Evolutionary conservation across 2,329 filamentous ascomycete genomes (phyloP).

Genomic region (Stylonectria norvegica): DNA sequence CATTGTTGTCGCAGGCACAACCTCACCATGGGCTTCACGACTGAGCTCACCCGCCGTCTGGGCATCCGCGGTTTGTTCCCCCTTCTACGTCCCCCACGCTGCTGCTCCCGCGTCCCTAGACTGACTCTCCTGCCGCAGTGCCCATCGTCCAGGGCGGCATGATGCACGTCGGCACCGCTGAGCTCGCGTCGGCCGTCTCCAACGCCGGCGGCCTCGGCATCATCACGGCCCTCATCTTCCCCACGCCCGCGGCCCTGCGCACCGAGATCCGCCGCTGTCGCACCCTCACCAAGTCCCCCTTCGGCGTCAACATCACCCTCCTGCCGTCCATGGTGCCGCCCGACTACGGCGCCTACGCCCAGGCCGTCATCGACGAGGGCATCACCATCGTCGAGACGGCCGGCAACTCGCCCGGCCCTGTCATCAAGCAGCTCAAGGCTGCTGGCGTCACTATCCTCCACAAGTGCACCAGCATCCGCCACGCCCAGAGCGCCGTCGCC

Average conservation of each 20-base stretch:
- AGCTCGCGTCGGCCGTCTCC: constrained; percentile 71
- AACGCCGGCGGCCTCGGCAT: constrained; percentile 82
- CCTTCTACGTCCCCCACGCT: background rate
- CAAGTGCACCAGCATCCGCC: constrained; percentile 96
- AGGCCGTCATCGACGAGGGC: constrained; percentile 89
- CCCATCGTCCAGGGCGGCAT: constrained; percentile 84
- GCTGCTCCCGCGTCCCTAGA: background rate
- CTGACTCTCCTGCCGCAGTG: constrained; percentile 44
- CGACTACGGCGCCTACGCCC: constrained; percentile 88
- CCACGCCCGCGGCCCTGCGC: constrained; percentile 84
- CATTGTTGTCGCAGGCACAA: background rate
- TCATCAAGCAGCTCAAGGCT: constrained; percentile 84
- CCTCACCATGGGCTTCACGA: constrained; percentile 53
- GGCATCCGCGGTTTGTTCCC: constrained; percentile 47
- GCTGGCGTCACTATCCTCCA: constrained; percentile 78
- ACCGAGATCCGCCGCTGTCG: constrained; percentile 88
- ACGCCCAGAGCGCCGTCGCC: constrained; percentile 87
- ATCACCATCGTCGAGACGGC: constrained; percentile 90
- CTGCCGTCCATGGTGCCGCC: constrained; percentile 86
- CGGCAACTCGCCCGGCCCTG: constrained; percentile 81
- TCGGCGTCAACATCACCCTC: constrained; percentile 93
- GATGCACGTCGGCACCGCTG: constrained; percentile 81
- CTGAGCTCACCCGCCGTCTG: constrained; percentile 54
- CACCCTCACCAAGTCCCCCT: constrained; percentile 72
- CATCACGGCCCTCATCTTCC: constrained; percentile 87